phyloP scores from a whole-genome alignment of 306 rosid genomes.

The Quercus glauca region DNA sequence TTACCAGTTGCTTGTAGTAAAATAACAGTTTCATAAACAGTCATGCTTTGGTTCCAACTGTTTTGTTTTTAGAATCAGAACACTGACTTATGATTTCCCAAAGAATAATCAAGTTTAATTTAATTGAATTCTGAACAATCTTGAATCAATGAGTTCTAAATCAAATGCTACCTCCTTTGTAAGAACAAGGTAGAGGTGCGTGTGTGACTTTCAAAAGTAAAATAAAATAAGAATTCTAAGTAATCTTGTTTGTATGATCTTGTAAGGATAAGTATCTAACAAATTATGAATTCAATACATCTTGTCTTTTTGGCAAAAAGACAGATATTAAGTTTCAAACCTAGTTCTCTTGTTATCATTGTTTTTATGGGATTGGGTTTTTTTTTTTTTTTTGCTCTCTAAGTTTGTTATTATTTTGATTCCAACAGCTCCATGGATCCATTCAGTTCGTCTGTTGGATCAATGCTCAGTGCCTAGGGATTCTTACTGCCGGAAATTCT shows the following conservation, averaged over 20 bases:
- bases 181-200: too few species aligned
- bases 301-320: too few species aligned
- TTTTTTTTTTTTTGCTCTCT: background rate
- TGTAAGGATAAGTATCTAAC: too few species aligned
- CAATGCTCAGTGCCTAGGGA: conserved; percentile 24
- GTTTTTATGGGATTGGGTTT: background rate
- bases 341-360: background rate
- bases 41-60: background rate
- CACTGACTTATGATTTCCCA: background rate
- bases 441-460: conserved; percentile 34
- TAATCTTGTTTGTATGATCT: background rate
- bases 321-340: background rate
- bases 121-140: background rate
- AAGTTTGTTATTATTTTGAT: background rate
- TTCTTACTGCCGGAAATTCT: conserved; percentile 32
- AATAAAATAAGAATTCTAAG: background rate
- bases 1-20: background rate
- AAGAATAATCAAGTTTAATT: background rate
- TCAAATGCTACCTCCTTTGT: too few species aligned
- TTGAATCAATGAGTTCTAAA: too few species aligned
- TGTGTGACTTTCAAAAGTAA: too few species aligned
- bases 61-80: background rate
- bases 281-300: too few species aligned
- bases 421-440: background rate
- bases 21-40: background rate